These are phyloP conservation scores for Fusarium clavum DNA, from an alignment of 2,329 filamentous ascomycete genomes.

Conservation along the genomic window DNA sequence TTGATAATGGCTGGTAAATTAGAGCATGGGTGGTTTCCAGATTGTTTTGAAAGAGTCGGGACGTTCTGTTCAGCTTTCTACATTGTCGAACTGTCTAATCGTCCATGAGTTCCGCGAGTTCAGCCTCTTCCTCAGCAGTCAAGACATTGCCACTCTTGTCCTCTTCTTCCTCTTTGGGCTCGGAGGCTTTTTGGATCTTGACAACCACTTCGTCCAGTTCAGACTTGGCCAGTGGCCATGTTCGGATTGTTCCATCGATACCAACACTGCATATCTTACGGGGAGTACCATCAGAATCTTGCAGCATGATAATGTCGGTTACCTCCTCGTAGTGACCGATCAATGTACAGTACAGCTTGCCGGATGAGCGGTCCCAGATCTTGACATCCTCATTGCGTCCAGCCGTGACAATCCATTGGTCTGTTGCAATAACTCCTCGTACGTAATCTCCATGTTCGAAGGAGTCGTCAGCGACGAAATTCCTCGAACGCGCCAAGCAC, in stretches of 20 bases:
- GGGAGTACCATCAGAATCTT: constrained; percentile 49
- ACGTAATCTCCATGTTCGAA: constrained; percentile 91
- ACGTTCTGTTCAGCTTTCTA: background rate
- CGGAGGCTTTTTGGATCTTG: constrained; percentile 58
- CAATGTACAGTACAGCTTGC: constrained; percentile 78
- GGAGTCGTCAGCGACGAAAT: constrained; percentile 77
- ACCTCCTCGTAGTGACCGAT: constrained; percentile 94
- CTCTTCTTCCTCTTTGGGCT: constrained; percentile 65
- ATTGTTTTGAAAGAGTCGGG: background rate
- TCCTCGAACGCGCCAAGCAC: constrained; percentile 75
- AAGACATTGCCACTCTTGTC: constrained; percentile 63
- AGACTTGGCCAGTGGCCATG: constrained; percentile 79
- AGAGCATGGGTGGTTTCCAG: background rate
- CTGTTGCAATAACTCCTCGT: constrained; percentile 79
- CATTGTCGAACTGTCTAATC: constrained; percentile 56
- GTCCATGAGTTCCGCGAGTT: constrained; percentile 91
- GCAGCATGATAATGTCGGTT: constrained; percentile 78
- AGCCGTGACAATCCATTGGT: constrained; percentile 84
- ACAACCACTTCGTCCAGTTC: constrained; percentile 63
- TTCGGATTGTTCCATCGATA: constrained; percentile 89
- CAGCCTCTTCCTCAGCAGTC: constrained; percentile 91
- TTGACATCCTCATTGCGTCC: constrained; percentile 93
- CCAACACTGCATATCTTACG: constrained; percentile 80
- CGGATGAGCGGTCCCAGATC: constrained; percentile 83
- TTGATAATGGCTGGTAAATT: background rate